phyloP scores from a whole-genome alignment of 441 rosid genomes.

The Adansonia grandidieri region DNA sequence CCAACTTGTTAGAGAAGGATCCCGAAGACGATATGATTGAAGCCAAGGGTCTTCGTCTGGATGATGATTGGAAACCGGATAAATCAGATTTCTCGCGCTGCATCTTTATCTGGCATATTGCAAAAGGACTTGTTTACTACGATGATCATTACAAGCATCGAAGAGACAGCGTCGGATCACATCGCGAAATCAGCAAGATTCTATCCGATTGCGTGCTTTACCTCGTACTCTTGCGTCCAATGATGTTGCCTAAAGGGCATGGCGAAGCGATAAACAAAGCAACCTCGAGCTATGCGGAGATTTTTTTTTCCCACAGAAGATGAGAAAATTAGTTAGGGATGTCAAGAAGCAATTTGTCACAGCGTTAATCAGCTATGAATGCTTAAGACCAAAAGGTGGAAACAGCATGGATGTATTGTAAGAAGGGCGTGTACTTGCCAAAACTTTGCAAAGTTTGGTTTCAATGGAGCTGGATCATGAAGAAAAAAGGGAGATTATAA shows the following conservation, averaged over 20 bases:
- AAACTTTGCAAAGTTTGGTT: too few relatives aligned
- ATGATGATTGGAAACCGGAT: not conserved
- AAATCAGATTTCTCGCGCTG: not conserved
- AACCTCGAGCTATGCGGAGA: not conserved
- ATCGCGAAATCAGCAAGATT: not conserved
- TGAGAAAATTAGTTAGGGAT: too few relatives aligned
- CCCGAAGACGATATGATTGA: not conserved
- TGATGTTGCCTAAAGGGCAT: constrained; percentile 28
- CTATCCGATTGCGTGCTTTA: constrained; percentile 33
- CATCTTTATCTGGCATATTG: constrained; percentile 31
- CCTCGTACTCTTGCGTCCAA: not conserved
- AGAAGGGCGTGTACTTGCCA: too few relatives aligned
- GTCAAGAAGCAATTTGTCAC: too few relatives aligned
- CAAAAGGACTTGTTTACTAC: constrained; percentile 21
- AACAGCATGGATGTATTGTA: too few relatives aligned
- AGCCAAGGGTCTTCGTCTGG: not conserved
- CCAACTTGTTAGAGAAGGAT: not conserved
- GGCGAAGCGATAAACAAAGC: constrained; percentile 4
- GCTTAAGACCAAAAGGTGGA: too few relatives aligned
- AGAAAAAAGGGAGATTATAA: constrained; percentile 22
- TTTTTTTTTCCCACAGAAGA: too few relatives aligned
- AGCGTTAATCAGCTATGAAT: too few relatives aligned
- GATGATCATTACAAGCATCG: not conserved
- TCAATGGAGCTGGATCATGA: not conserved
- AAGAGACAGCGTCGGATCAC: not conserved